These are phyloP conservation scores for Epichloe hybrida DNA, from an alignment of 2,329 filamentous ascomycete genomes.

Conservation along the genomic window DNA sequence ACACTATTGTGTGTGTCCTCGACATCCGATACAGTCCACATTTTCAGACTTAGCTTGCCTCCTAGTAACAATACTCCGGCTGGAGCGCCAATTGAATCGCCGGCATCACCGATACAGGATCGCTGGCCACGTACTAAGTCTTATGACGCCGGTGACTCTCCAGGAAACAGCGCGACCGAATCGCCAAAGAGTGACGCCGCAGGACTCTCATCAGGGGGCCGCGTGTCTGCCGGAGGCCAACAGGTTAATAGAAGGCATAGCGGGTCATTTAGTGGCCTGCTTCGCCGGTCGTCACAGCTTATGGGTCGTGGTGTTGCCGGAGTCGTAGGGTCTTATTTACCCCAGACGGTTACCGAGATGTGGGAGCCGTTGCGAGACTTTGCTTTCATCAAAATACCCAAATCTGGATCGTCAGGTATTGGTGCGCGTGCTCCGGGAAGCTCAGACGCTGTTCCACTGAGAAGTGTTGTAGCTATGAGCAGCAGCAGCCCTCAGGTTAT, in stretches of 20 bases:
- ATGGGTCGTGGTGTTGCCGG: conserved; percentile 82
- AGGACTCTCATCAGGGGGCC: conserved; percentile 20
- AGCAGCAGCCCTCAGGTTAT: conserved; percentile 91
- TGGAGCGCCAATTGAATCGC: conserved; percentile 23
- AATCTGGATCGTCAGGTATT: conserved; percentile 22
- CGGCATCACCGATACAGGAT: conserved; percentile 30
- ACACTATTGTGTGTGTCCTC: conserved; percentile 92
- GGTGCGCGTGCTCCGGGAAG: conserved; percentile 16
- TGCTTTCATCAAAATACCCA: conserved; percentile 88
- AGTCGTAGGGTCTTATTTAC: conserved; percentile 82
- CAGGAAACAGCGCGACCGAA: conserved; percentile 33
- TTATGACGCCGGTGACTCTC: conserved; percentile 31
- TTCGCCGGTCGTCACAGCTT: conserved; percentile 88
- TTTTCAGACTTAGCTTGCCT: conserved; percentile 64
- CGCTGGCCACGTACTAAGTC: conserved; percentile 41
- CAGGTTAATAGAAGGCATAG: conserved; percentile 36
- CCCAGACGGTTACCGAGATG: conserved; percentile 89
- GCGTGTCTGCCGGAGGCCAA: conserved; percentile 14
- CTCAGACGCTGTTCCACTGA: conserved; percentile 38
- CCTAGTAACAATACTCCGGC: conserved; percentile 23
- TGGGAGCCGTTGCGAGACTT: conserved; percentile 95
- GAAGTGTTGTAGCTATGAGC: conserved; percentile 95
- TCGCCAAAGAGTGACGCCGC: conserved; percentile 37
- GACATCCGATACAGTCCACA: conserved; percentile 89
- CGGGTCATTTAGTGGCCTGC: conserved; percentile 76